These are phyloP conservation scores for Colletotrichum sp. DNA, from an alignment of 2,329 filamentous ascomycete species.

Conservation along the genomic window DNA sequence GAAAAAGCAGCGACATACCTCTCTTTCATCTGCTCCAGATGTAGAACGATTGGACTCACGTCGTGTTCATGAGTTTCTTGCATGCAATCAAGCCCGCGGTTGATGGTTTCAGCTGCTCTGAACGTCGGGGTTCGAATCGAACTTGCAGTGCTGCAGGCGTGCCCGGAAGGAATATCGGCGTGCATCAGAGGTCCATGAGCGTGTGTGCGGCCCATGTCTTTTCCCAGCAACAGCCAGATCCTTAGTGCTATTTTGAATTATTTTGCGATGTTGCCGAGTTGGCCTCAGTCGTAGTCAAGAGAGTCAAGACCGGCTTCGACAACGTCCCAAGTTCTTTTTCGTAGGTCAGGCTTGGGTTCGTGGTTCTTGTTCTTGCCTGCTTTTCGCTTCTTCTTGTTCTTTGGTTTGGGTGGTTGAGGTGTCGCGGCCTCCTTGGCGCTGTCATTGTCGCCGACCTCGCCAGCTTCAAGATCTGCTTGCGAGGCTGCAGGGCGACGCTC, in stretches of 20 bases:
- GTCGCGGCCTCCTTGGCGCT: slow-evolving; percentile 15
- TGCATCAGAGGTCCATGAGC: slow-evolving; percentile 38
- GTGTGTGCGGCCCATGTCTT: neutral
- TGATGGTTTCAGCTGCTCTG: slow-evolving; percentile 2
- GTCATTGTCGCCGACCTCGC: slow-evolving; percentile 35
- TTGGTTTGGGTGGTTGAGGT: slow-evolving; percentile 21
- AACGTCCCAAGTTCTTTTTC: slow-evolving; percentile 72
- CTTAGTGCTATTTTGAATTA: neutral
- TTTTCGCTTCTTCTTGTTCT: slow-evolving; percentile 43
- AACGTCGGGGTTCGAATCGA: neutral
- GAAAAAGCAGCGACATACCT: neutral
- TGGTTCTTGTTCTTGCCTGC: slow-evolving; percentile 41
- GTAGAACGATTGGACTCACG: neutral
- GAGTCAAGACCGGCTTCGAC: slow-evolving; percentile 66
- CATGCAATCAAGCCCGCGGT: neutral
- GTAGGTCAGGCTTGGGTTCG: slow-evolving; percentile 63
- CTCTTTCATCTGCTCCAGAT: neutral
- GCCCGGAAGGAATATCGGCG: slow-evolving; percentile 51
- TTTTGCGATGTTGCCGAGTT: neutral
- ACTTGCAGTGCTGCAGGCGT: neutral
- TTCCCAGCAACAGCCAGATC: neutral
- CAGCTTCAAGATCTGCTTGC: slow-evolving; percentile 26
- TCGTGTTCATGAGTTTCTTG: neutral
- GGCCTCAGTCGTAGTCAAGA: slow-evolving; percentile 60
- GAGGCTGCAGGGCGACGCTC: neutral